Evolutionary conservation across 768 basidiomycete genomes (phyloP), one percentile per base, ranked within the genome.

Genomic region (Tremella yokohamensis): DNA sequence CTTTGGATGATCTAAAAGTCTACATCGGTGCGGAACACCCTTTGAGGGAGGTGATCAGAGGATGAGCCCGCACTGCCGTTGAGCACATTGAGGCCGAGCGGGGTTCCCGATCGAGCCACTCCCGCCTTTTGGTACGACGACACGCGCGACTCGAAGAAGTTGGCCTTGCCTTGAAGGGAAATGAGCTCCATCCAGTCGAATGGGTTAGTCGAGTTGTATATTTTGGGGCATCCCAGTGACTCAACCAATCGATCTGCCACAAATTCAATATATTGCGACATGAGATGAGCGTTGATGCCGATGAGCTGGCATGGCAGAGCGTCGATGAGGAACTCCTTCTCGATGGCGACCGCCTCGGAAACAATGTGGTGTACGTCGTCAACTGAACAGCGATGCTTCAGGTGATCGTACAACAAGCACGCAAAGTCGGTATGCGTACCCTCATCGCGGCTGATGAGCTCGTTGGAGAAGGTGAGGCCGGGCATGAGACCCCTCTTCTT

Each of bases 121-220:
- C 75, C 75, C 19, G 79, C 74, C 62, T 79, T 80, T n/a, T 76
- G 74, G 59, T 80, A 80, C 38, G 80, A 79, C 2, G 89, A 91
- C 2, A 96, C 93, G 0, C 92, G 83, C 78, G 93, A 92, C 79
- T 94, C 91, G 74, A 93, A 96, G 77, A 96, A 96, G 79, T 96
- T 72, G 40, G 92, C 90, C 81, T 98, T 98, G 62, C 93, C 93
- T 78, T 92, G 87, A 6, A 96, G 80, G 15, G 90, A 94, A 47
- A 93, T 93, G 83, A 91, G 84, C 65, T 93, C 90, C 89, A 92
- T 92, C 63, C 75, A 80, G 61, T 80, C 76, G 58, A 78, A 78
- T 1, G 77, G 77, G 55, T 78, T 78, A 12, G 49, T 61, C 39
- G 73, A 66, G 61, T 72, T 64, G 62, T 73, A 77, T 25, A 77